Evolutionary conservation across 2,329 filamentous ascomycete genomes (phyloP).

Genomic region (Didymella keratinophila): DNA sequence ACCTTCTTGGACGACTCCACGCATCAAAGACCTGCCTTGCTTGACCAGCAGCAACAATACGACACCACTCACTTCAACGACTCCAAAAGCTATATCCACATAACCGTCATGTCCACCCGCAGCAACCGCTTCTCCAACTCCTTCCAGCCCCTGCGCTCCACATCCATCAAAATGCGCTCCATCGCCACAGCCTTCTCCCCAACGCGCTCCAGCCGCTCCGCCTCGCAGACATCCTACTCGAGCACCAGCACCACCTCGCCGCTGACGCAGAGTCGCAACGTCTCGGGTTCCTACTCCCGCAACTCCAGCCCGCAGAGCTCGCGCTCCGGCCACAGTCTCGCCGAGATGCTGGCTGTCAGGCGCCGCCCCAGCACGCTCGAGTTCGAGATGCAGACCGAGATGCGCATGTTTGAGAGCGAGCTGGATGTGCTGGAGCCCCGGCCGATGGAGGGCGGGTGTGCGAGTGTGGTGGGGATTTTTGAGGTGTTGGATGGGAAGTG

Average conservation of each 20-base stretch:
- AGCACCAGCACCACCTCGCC: constrained; percentile 42
- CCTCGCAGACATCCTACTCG: constrained; percentile 30
- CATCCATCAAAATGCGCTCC: constrained; percentile 39
- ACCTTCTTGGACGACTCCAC: constrained; percentile 2
- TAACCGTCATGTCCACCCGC: constrained; percentile 42
- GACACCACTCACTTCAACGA: constrained; percentile 7
- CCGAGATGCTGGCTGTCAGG: constrained; percentile 43
- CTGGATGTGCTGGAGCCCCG: constrained; percentile 46
- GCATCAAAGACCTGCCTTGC: constrained; percentile 15
- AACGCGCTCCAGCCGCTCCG: constrained; percentile 41
- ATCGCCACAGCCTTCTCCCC: constrained; percentile 48
- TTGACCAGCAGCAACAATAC: constrained; percentile 13
- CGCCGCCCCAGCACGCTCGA: constrained; percentile 46
- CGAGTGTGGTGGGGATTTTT: constrained; percentile 49
- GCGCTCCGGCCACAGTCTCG: constrained; percentile 32
- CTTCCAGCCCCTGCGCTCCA: constrained; percentile 46
- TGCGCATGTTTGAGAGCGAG: constrained; percentile 39
- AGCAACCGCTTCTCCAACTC: constrained; percentile 48
- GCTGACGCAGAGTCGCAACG: constrained; percentile 23
- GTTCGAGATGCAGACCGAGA: constrained; percentile 49
- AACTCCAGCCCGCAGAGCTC: constrained; percentile 25
- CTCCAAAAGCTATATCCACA: constrained; percentile 11
- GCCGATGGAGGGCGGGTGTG: constrained; percentile 25
- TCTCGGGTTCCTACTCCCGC: constrained; percentile 22
- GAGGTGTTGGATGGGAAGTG: constrained; percentile 49